Percentiles rank a stretch among this genome's conserved stretches.
Conservation (phyloP, 768 basidiomycete species). For the Tephrocybe sp. region DNA sequence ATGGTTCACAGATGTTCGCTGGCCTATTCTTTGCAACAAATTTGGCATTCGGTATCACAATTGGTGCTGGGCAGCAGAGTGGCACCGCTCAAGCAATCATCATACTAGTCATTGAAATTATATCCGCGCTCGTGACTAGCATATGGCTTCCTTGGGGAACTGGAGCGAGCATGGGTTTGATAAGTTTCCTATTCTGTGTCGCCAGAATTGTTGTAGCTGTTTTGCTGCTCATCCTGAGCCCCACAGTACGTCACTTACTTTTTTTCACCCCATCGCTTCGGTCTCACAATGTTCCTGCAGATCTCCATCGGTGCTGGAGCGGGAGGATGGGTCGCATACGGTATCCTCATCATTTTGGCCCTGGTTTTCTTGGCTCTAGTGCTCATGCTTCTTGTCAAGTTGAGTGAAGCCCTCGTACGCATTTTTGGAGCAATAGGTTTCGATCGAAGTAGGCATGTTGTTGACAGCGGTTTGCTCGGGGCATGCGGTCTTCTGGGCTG, state of each 20-base stretch:
- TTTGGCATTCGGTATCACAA: slow-evolving; percentile 76
- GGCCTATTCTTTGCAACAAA: slow-evolving; percentile 80
- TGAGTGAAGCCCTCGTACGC: slow-evolving; percentile 81
- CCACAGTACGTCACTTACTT: slow-evolving; percentile 60
- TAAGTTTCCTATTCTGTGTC: slow-evolving; percentile 92
- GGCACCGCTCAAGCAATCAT: slow-evolving; percentile 92
- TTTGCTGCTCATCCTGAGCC: slow-evolving; percentile 85
- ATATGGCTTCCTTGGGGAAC: slow-evolving; percentile 97
- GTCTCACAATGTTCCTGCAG: slow-evolving; percentile 38
- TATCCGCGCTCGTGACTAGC: slow-evolving; percentile 84
- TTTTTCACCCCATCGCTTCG: slow-evolving; percentile 6
- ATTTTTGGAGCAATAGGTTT: slow-evolving; percentile 78
- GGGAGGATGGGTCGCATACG: slow-evolving; percentile 92
- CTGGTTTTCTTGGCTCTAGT: slow-evolving; percentile 84
- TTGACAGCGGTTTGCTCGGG: slow-evolving; percentile 87
- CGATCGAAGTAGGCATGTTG: slow-evolving; percentile 75
- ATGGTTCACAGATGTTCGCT: slow-evolving; percentile 88
- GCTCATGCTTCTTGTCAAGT: slow-evolving; percentile 81
- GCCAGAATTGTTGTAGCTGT: slow-evolving; percentile 89
- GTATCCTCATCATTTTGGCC: slow-evolving; percentile 80
- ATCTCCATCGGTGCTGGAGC: slow-evolving; percentile 81
- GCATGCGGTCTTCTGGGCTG: slow-evolving; percentile 75
- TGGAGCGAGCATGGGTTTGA: slow-evolving; percentile 94
- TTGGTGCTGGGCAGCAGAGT: slow-evolving; percentile 87
- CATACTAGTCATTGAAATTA: slow-evolving; percentile 86